These are phyloP conservation scores for Hydnum rufescens DNA, from an alignment of 768 basidiomycete genomes.

Conservation along the genomic window DNA sequence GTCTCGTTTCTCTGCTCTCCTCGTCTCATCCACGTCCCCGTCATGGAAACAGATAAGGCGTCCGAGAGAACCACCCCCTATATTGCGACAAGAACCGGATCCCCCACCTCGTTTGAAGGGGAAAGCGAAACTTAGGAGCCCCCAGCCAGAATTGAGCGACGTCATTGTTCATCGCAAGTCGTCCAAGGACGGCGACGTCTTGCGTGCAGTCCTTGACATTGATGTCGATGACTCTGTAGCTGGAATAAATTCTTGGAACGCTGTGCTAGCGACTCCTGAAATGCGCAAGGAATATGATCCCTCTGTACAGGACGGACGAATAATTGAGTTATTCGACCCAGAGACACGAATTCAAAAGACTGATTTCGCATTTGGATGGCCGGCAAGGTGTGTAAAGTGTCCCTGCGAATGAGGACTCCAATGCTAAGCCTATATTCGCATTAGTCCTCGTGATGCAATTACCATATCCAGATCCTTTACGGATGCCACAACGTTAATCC, in stretches of 20 bases:
- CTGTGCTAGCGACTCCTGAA: slow-evolving; percentile 69
- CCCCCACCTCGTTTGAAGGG: slow-evolving; percentile 17
- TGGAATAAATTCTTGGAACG: slow-evolving; percentile 60
- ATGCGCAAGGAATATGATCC: slow-evolving; percentile 85
- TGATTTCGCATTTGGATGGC: slow-evolving; percentile 88
- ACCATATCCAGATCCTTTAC: slow-evolving; percentile 77
- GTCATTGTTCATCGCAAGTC: slow-evolving; percentile 60
- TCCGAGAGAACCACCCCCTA: slow-evolving; percentile 11
- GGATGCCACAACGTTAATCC: slow-evolving; percentile 65
- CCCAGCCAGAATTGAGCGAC: slow-evolving; percentile 30
- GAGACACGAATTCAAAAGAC: slow-evolving; percentile 75
- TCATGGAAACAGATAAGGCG: slow-evolving; percentile 66
- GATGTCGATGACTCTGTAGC: slow-evolving; percentile 28
- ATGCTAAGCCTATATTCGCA: not conserved
- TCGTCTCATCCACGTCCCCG: slow-evolving; percentile 43
- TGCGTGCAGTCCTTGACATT: slow-evolving; percentile 66
- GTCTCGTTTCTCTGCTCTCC: slow-evolving; percentile 52
- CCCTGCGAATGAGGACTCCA: not conserved
- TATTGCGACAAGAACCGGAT: slow-evolving; percentile 11
- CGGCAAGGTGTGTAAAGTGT: slow-evolving; percentile 55
- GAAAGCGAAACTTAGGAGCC: slow-evolving; percentile 42
- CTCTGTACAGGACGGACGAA: slow-evolving; percentile 64
- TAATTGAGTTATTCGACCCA: slow-evolving; percentile 74
- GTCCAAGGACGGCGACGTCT: slow-evolving; percentile 55
- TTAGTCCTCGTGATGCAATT: slow-evolving; percentile 79